Conservation (phyloP, 345 rosid genomes). For the Corchorus capsularis region DNA sequence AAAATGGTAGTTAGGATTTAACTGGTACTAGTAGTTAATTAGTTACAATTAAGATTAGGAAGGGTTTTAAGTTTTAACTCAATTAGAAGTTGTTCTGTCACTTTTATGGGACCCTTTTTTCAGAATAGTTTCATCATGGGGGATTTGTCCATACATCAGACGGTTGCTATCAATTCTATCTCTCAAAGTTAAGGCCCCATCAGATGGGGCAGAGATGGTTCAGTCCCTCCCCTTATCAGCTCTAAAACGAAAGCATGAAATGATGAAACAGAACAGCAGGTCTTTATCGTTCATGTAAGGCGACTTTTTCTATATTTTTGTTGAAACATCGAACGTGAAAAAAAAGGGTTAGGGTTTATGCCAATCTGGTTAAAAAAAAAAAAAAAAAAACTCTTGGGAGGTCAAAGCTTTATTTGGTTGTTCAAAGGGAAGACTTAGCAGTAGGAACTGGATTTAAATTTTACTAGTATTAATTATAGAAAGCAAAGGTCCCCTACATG, state of each 20-base stretch:
- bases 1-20: not conserved
- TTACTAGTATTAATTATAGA: no score
- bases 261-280: not conserved
- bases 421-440: not conserved
- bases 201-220: not conserved
- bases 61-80: no score
- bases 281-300: not conserved
- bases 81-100: not conserved
- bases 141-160: not conserved
- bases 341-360: not conserved
- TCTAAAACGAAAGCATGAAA: not conserved
- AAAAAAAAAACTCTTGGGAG: not conserved
- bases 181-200: not conserved
- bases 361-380: no score
- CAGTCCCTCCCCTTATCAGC: not conserved
- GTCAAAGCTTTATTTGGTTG: slow-evolving; percentile 3
- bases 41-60: not conserved
- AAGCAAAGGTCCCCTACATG: slow-evolving; percentile 10
- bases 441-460: not conserved
- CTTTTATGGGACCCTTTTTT: not conserved
- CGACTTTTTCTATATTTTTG: slow-evolving; percentile 1
- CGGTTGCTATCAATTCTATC: not conserved
- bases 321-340: not conserved
- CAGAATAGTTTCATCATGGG: not conserved
- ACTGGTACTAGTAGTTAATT: not conserved